Conservation (phyloP, 305 asterid genomes). For the Fraxinus paxiana region DNA sequence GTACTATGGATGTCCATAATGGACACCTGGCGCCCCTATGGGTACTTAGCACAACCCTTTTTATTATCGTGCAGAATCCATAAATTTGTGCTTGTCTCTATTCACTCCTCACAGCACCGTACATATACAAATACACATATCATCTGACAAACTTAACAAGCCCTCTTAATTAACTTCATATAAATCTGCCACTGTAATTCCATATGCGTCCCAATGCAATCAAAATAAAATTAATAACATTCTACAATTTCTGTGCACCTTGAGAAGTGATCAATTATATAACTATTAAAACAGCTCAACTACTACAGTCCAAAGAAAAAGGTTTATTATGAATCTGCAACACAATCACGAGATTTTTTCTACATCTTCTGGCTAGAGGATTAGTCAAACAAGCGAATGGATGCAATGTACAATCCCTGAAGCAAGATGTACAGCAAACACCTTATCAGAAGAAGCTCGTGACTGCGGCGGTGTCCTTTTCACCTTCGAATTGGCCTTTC, state of each 20-base stretch:
- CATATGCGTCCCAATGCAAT: background rate
- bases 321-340: background rate
- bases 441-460: conserved; percentile 49
- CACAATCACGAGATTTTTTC: background rate
- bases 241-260: background rate
- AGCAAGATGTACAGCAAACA: conserved; percentile 16
- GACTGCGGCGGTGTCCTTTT: conserved; percentile 27
- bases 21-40: no score
- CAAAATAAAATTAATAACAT: background rate
- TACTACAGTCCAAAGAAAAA: background rate
- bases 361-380: background rate
- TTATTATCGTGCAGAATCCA: background rate
- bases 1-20: no score
- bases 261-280: background rate
- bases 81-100: background rate
- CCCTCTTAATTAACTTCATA: background rate
- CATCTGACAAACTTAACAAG: background rate
- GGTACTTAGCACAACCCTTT: no score
- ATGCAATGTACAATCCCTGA: conserved; percentile 11
- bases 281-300: background rate
- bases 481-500: conserved; percentile 33
- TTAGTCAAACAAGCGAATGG: background rate
- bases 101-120: background rate
- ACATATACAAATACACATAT: background rate
- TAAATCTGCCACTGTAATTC: background rate